Evolutionary conservation across 176 grass and related monocot genomes (phyloP), one percentile per base, ranked within the genome.

Genomic region (Triticum urartu): DNA sequence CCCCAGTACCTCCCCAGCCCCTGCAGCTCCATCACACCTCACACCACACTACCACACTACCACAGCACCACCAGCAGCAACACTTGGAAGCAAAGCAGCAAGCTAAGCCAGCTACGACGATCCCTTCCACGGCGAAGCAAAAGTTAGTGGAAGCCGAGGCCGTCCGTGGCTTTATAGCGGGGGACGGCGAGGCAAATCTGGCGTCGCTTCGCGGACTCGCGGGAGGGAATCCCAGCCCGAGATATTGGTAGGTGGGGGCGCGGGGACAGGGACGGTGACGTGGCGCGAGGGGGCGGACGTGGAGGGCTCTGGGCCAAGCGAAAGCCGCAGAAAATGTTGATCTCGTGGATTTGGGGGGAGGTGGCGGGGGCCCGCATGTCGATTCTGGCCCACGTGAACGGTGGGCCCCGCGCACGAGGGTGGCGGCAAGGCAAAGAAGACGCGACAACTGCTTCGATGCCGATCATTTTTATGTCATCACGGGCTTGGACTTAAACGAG

Each of bases 1-100:
- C 83, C 83, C 90, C 82, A 92, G 81, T 89, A 85, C 58, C 74
- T 74, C 15, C 75, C 87, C 73, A 67, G 4, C 66, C 52, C 38
- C 42, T 75, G 72, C 11, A 34, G n/a, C 74, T 47, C 63, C 86
- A 79, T 82, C 75, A 2, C 14, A 15, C 58, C 13, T 17, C 35
- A 11, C 50, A 50, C 40, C n/a, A 1, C 40, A 42, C 1, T 1
- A 50, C 40, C n/a, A 1, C 40, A 42, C 1, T 1, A 38, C 52
- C 36, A 36, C 52, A 22, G 10, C 22, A 13, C 54, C 33, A 15
- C 28, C 52, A 17, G 11, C 14, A 14, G 24, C 70, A n/a, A 3
- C 9, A 1, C 52, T 21, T 4, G 11, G 24, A 64, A 67, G 39
- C 61, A 56, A 48, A 74, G 42, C 42, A 9, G 9, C 77, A 20